phyloP scores from a whole-genome alignment of 78 protist species.

The Chrysochromulina tobinii region DNA sequence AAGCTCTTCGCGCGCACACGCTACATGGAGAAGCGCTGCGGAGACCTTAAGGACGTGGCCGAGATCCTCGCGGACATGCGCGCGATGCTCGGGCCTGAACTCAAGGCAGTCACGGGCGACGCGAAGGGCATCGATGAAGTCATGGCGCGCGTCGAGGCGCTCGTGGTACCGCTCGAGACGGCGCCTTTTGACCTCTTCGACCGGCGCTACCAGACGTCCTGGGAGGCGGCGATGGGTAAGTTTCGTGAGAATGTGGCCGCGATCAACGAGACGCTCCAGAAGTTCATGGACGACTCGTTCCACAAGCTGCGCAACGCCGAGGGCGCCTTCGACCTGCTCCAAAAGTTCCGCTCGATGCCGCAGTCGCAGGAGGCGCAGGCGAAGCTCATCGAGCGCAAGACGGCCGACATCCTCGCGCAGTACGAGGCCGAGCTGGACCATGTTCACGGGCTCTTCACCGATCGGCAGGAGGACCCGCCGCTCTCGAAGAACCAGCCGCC shows the following conservation, averaged over 20 bases:
- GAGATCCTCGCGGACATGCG: conserved; percentile 54
- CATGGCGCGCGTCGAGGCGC: conserved; percentile 40
- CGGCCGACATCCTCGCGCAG: conserved; percentile 65
- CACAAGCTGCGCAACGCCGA: conserved; percentile 75
- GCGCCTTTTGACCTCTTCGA: conserved; percentile 71
- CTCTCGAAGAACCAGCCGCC: conserved; percentile 78
- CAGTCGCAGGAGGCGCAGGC: conserved; percentile 31
- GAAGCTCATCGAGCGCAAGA: conserved; percentile 72
- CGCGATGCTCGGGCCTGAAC: conserved; percentile 66
- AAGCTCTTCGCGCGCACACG: conserved; percentile 66
- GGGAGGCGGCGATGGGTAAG: conserved; percentile 52
- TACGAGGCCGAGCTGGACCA: conserved; percentile 53
- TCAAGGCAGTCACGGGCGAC: conserved; percentile 77
- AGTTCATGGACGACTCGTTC: conserved; percentile 80
- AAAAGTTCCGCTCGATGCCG: conserved; percentile 61
- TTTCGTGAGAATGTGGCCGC: conserved; percentile 45
- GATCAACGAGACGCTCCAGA: conserved; percentile 38
- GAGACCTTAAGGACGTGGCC: conserved; percentile 59
- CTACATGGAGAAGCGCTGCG: conserved; percentile 66
- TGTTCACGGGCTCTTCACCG: conserved; percentile 52
- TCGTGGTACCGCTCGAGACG: conserved; percentile 54
- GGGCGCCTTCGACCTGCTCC: conserved; percentile 79
- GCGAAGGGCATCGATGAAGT: conserved; percentile 69
- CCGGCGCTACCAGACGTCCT: conserved; percentile 26
- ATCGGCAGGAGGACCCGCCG: conserved; percentile 72